Evolutionary conservation across 78 protist species (phyloP), one percentile per base, ranked within the genome.

Genomic region (Creolimax fragrantissima): DNA sequence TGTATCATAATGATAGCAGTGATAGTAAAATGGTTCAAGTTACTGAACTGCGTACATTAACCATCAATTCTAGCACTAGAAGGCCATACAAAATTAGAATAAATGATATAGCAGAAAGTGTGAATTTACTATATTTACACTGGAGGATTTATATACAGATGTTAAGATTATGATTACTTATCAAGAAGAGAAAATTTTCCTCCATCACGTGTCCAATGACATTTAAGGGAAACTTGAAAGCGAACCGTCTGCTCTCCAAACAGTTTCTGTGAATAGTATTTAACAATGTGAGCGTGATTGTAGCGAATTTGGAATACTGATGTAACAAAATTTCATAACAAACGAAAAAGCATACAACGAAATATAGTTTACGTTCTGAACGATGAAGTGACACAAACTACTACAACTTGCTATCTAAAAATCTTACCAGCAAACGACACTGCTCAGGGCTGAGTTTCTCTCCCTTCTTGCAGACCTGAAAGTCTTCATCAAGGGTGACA

Each of bases 371-470:
- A 58, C 24, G 24, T 58, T 58, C 74, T 58, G 74, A 58, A 58
- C 1, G 24, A 58, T 58, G 1, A 32, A 58, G 74, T 58, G 0
- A 0, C 39, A 0, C 11, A 32, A 58, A 0, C 11, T 32, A 58
- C 11, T 58, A 58, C 24, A 32, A 24, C 39, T 58, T 58, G 74
- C 74, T 32, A 58, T 24, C 11, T 32, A 32, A 17, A 58, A 58
- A 17, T 24, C 24, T 58, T 41, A 92, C 92, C 45, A 93, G 90
- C 4, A 96, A 36, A 45, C 84, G 94, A 45, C 96, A 93, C 84
- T 95, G 96, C 58, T 96, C 96, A 86, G 96, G 94, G 2, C 93
- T 92, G 74, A 96, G 85, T 3, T 81, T 93, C 42, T 85, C 93
- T 45, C 97, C 97, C 32, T 91, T 85, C 3, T 37, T 83, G 89